Evolutionary conservation across 176 grass and related monocot species (phyloP).

Genomic region (Zizania latifolia): DNA sequence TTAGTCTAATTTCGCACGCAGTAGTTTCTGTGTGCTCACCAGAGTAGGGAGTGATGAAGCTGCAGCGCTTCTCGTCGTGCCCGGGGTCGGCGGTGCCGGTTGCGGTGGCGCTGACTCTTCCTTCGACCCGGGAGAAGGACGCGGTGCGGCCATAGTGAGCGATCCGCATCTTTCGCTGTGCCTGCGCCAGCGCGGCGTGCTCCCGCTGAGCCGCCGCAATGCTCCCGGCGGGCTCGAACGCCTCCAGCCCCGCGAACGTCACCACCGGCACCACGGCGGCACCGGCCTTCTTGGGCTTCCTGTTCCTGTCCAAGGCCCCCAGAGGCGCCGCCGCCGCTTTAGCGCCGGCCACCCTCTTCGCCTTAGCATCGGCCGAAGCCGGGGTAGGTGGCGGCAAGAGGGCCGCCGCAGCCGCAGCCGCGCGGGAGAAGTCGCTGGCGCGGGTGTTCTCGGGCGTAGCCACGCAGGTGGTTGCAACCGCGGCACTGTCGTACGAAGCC

Average conservation of each 20-base stretch:
- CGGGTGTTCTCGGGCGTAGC: background rate
- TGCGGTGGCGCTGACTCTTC: slow-evolving; percentile 16
- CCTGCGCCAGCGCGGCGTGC: slow-evolving; percentile 53
- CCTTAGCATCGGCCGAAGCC: slow-evolving; percentile 14
- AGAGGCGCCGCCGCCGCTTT: background rate
- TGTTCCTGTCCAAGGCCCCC: slow-evolving; percentile 4
- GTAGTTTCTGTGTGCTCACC: slow-evolving; percentile 29
- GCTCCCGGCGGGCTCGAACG: slow-evolving; percentile 50
- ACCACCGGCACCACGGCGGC: slow-evolving; percentile 24
- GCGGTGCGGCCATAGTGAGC: slow-evolving; percentile 75
- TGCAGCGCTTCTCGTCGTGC: slow-evolving; percentile 78
- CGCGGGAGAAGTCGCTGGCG: background rate
- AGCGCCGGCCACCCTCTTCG: background rate
- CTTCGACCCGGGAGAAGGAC: slow-evolving; percentile 58
- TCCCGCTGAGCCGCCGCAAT: slow-evolving; percentile 64
- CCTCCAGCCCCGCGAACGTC: slow-evolving; percentile 35
- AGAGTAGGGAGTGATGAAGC: slow-evolving; percentile 84
- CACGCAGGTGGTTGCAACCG: background rate
- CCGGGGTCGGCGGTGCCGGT: background rate
- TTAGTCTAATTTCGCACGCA: too few relatives aligned
- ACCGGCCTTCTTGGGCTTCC: slow-evolving; percentile 25
- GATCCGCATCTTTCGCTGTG: slow-evolving; percentile 76
- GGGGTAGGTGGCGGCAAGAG: slow-evolving; percentile 26
- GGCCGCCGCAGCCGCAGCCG: background rate
- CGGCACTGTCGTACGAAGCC: slow-evolving; percentile 17